phyloP scores from a whole-genome alignment of 176 grass and related monocot genomes.

The Coix lacrymajobi region DNA sequence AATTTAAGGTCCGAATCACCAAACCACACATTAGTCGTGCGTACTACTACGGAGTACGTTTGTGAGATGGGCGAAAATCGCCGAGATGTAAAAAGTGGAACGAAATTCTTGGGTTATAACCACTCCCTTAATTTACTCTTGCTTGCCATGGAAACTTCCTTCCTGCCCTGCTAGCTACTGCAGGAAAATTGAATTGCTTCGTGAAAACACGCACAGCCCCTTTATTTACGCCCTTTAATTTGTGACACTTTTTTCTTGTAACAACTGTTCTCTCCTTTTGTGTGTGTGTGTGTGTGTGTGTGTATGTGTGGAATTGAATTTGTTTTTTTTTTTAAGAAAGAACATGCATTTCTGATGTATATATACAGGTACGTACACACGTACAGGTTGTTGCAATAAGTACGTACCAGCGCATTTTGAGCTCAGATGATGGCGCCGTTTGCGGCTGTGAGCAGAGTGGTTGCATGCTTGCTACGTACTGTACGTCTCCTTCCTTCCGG shows the following conservation, averaged over 20 bases:
- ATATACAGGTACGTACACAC: background rate
- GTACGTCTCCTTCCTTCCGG: background rate
- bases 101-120: background rate
- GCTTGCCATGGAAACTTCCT: background rate
- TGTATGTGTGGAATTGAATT: too few species aligned
- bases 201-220: background rate
- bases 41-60: background rate
- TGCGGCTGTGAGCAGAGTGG: background rate
- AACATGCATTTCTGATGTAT: background rate
- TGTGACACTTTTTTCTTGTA: background rate
- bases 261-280: background rate
- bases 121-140: background rate
- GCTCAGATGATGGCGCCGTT: background rate
- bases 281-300: too few species aligned
- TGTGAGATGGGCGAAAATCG: background rate
- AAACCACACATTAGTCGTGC: background rate
- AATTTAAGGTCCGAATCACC: background rate
- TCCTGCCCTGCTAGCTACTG: background rate
- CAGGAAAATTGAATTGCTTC: background rate
- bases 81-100: background rate
- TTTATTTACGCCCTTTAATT: background rate
- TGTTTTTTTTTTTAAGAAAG: background rate
- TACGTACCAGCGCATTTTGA: background rate
- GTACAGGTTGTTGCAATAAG: background rate
- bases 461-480: constrained; percentile 4